Conservation (phyloP, 179 eudicot species). For the Nepenthes alata region DNA sequence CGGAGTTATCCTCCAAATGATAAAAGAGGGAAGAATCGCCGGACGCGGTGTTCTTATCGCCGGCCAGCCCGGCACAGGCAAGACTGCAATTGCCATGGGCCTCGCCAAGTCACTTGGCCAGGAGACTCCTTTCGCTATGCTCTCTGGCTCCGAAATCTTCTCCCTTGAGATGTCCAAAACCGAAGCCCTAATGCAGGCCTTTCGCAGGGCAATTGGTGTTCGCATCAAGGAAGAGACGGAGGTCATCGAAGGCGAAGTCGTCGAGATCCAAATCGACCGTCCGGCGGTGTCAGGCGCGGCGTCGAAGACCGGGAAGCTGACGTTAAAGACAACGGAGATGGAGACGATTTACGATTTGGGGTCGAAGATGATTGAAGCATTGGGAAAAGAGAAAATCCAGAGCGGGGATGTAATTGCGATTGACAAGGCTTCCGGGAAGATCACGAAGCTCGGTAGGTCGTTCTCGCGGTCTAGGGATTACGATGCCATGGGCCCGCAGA, state of each 20-base stretch:
- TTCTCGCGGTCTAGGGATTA: slow-evolving; percentile 87
- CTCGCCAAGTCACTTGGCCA: slow-evolving; percentile 69
- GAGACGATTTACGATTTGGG: slow-evolving; percentile 92
- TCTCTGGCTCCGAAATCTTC: slow-evolving; percentile 79
- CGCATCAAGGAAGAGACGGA: slow-evolving; percentile 81
- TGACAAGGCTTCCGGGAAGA: slow-evolving; percentile 82
- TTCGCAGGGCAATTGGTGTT: slow-evolving; percentile 68
- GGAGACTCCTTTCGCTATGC: slow-evolving; percentile 80
- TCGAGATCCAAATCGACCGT: slow-evolving; percentile 67
- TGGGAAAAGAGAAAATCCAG: slow-evolving; percentile 86
- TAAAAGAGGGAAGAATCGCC: slow-evolving; percentile 74
- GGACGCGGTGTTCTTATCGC: slow-evolving; percentile 85
- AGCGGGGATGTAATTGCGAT: slow-evolving; percentile 90
- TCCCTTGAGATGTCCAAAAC: slow-evolving; percentile 93
- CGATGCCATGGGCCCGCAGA: slow-evolving; percentile 81
- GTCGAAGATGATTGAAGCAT: slow-evolving; percentile 79
- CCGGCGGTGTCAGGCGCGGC: slow-evolving; percentile 67
- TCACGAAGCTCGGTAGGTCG: slow-evolving; percentile 78
- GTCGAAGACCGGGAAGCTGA: slow-evolving; percentile 71
- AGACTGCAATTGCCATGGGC: slow-evolving; percentile 95
- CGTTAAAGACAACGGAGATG: slow-evolving; percentile 86
- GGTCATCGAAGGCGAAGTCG: slow-evolving; percentile 82
- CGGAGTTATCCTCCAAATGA: slow-evolving; percentile 89
- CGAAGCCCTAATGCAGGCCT: slow-evolving; percentile 79
- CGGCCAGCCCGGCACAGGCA: slow-evolving; percentile 91